Evolutionary conservation across 345 rosid species (phyloP).

Genomic region (Citrus maxima): DNA sequence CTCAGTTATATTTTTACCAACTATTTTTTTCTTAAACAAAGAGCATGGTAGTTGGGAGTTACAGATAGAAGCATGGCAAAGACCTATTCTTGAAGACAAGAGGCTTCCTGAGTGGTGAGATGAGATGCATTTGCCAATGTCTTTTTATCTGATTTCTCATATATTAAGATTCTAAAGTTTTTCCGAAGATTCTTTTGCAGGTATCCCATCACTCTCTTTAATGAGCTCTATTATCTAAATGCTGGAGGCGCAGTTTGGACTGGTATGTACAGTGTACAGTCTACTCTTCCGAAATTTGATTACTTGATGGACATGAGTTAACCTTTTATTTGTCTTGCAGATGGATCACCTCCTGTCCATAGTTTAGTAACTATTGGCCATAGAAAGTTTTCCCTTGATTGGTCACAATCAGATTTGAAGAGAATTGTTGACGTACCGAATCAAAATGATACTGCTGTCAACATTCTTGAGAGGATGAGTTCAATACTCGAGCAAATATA

Average conservation of each 20-base stretch:
- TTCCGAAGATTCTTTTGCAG: constrained; percentile 32
- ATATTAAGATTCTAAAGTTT: constrained; percentile 2
- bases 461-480: constrained; percentile 74
- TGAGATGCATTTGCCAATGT: not conserved
- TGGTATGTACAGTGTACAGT: constrained; percentile 35
- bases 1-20: not conserved
- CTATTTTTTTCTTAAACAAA: constrained; percentile 25
- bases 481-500: constrained; percentile 59
- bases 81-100: constrained; percentile 85
- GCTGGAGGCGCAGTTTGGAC: constrained; percentile 95
- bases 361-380: constrained; percentile 60
- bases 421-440: constrained; percentile 21
- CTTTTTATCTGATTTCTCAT: constrained; percentile 2
- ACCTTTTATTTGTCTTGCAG: constrained; percentile 30
- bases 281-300: not conserved
- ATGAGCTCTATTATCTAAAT: constrained; percentile 92
- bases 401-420: constrained; percentile 39
- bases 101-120: constrained; percentile 84
- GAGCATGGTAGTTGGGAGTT: constrained; percentile 85
- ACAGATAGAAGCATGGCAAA: constrained; percentile 85
- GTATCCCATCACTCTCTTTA: constrained; percentile 84
- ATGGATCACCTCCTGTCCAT: constrained; percentile 73
- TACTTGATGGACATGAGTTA: not conserved
- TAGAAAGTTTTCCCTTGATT: constrained; percentile 74
- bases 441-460: constrained; percentile 47